Conservation (phyloP, 2,329 filamentous ascomycete species). For the Aspergillus tubingensis region DNA sequence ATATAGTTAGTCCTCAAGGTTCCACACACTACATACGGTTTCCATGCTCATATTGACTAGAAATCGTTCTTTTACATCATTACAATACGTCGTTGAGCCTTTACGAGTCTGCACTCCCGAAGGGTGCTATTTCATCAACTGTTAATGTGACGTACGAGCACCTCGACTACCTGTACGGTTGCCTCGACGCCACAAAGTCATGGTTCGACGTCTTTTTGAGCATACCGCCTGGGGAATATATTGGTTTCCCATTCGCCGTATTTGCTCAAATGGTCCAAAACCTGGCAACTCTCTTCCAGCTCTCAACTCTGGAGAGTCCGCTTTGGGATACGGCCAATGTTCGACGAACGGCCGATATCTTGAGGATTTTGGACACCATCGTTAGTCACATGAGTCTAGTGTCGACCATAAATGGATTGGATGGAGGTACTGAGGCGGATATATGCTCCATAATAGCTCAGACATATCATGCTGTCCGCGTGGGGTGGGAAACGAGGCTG, state of each 20-base stretch:
- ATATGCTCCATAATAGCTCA: constrained; percentile 9
- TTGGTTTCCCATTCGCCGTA: constrained; percentile 4
- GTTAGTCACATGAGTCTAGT: constrained; percentile 8
- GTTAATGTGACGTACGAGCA: constrained; percentile 1
- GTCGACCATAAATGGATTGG: background rate
- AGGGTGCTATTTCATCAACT: background rate
- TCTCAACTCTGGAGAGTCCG: constrained; percentile 9
- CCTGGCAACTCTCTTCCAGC: constrained; percentile 10
- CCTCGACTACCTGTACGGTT: constrained; percentile 9
- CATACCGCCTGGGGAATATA: constrained; percentile 8
- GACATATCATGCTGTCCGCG: constrained; percentile 8
- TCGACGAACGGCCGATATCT: constrained; percentile 7
- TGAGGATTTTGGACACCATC: constrained; percentile 3
- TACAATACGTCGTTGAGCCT: constrained; percentile 9
- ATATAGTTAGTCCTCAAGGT: background rate
- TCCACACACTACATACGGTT: background rate
- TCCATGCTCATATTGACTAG: background rate
- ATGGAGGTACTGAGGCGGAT: constrained; percentile 7
- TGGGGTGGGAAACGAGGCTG: constrained; percentile 11
- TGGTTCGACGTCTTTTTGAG: constrained; percentile 14
- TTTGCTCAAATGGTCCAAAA: constrained; percentile 14
- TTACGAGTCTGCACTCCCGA: constrained; percentile 8
- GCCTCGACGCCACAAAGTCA: constrained; percentile 14
- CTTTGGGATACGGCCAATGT: constrained; percentile 10
- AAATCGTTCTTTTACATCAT: constrained; percentile 11